Base-by-base conservation (phyloP, 1,284 basidiomycete species). In the Tremellales sp. region DNA sequence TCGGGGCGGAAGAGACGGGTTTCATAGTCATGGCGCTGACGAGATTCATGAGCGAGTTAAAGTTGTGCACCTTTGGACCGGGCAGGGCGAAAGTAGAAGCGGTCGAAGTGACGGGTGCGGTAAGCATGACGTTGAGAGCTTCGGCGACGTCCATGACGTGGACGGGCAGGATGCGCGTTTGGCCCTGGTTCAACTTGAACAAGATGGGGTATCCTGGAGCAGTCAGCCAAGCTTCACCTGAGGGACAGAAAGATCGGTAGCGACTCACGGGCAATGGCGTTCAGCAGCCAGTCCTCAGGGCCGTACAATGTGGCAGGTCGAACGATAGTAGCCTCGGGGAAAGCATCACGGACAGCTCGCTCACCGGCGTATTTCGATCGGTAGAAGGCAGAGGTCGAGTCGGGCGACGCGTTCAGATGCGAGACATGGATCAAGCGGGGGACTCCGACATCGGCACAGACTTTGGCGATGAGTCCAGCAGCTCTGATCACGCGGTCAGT, bases 111-210 rank as follows among this genome's bases (percentile, higher is more conserved):
- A 81, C 58, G 79, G 82, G 66, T 70, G 81, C 76, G 40, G 80
- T 77, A 66, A 87, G 79, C 69, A 97, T 80, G 74, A 87, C 86
- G 46, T 84, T 81, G 51, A 98, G 82, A 10, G 86, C 94, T 74
- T 92, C 85, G 4, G 94, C 94, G 48, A 98, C 90, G 68, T 99
- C 92, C 64, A 96, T 74, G 41, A 92, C 91, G 81, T 97, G 92
- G 35, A 87, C 88, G 2, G 96, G 94, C 33, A 89, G 85, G 72
- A 89, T 82, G 76, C 83, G 84, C 21, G 94, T 94, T 71, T 86
- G 76, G 44, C 84, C 88, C 62, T 86, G 75, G 79, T 97, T 98
- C 57, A 97, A 81, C 70, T 89, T 87, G 89, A 86, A 97, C 78
- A 89, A 87, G 58, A 90, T 85, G n/a, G 94, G 87, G 81, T 86